Base-by-base conservation (phyloP, 768 basidiomycete species). In the Porpolomopsis calyptriformis region DNA sequence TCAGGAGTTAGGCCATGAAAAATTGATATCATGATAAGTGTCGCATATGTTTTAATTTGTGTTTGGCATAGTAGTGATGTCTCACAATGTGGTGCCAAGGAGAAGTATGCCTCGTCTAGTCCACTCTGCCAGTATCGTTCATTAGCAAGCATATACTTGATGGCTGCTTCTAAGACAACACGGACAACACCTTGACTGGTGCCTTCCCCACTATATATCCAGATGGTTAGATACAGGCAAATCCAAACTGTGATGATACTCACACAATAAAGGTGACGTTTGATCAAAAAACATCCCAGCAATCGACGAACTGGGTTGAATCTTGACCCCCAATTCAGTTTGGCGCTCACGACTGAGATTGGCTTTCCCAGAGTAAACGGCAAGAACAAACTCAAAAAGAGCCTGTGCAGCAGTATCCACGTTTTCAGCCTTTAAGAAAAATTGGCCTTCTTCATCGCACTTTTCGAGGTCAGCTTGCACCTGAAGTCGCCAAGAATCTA, bases 231-330 rank as follows among this genome's bases (percentile, higher is more conserved):
- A 42, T 23, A 14, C 19, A 24, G 5, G 9, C 9, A 22, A 26
- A 22, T 2, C 4, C 7, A 5, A 10, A 25, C n/a, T 8, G n/a
- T 4, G 14, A 14, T 20, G 11, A 6, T 2, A 42, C 41, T 25
- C 23, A 42, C 41, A 42, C 22, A 25, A 18, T n/a, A 20, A 42
- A 42, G n/a, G 41, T 42, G 3, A 25, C n/a, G 16, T 42, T 31
- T 5, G n/a, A n/a, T 25, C 16, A 14, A 25, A 25, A 27, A 42
- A 42, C 12, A 42, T n/a, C 11, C 41, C 41, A n/a, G 11, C 41
- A 42, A 42, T 19, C n/a, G 41, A 26, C 9, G 41, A 42, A 4
- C 23, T 22, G 9, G 8, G 24, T 31, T 2, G 41, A 8, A 42
- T 25, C 23, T 14, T 42, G 12, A 42, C 41, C 11, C 16, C 7